These are phyloP conservation scores for Lactifluus hygrophoroides DNA, from an alignment of 768 basidiomycete genomes.

Conservation along the genomic window DNA sequence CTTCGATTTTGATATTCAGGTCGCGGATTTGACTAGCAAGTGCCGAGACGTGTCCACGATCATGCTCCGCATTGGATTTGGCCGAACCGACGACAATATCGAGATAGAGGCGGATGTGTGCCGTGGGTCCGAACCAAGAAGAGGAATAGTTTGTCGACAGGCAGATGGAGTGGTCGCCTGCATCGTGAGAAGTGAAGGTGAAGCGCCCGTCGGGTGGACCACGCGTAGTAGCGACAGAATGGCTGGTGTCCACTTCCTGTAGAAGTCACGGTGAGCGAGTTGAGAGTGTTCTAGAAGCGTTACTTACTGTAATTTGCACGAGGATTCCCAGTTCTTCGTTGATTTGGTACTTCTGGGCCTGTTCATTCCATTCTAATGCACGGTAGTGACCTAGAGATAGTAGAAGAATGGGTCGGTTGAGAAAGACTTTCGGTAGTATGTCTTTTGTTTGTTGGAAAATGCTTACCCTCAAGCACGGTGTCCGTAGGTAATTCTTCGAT, in stretches of 20 bases:
- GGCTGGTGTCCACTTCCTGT: conserved; percentile 80
- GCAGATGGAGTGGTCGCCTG: conserved; percentile 97
- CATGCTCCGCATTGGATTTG: conserved; percentile 79
- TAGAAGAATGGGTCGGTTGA: not conserved
- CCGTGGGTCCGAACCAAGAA: conserved; percentile 67
- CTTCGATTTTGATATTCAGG: conserved; percentile 87
- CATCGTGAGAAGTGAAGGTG: conserved; percentile 95
- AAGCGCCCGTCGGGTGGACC: conserved; percentile 88
- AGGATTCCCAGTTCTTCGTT: conserved; percentile 80
- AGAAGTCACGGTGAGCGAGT: not conserved
- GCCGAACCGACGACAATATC: conserved; percentile 89
- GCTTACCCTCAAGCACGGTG: conserved; percentile 87
- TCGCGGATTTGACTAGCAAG: conserved; percentile 81
- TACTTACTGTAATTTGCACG: conserved; percentile 80
- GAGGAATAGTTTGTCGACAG: conserved; percentile 78
- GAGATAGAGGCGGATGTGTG: conserved; percentile 90
- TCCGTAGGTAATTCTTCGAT: conserved; percentile 92
- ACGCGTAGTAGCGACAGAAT: conserved; percentile 80
- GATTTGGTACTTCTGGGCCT: conserved; percentile 51
- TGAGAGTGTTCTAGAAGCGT: not conserved
- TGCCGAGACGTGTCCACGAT: conserved; percentile 77
- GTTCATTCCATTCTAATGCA: conserved; percentile 86
- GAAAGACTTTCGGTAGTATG: not conserved
- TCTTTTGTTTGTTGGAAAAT: not conserved
- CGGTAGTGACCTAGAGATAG: conserved; percentile 70